Evolutionary conservation across 208 protist genomes (phyloP).

Genomic region (Acanthamoeba lenticulata): DNA sequence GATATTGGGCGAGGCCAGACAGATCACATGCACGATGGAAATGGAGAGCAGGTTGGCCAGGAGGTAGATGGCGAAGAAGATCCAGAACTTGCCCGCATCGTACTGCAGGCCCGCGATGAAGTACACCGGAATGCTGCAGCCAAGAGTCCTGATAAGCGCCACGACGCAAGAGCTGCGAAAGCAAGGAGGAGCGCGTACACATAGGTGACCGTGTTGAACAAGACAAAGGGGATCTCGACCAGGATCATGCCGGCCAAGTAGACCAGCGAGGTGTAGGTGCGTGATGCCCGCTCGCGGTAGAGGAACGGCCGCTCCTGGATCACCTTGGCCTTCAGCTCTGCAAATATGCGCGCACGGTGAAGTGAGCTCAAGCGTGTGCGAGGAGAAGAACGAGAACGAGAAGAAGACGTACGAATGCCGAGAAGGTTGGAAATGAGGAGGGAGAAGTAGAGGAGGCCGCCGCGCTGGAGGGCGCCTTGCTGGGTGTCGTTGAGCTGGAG

Average conservation of each 20-base stretch:
- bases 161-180: background rate
- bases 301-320: background rate
- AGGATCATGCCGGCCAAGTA: background rate
- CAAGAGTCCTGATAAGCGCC: background rate
- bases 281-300: background rate
- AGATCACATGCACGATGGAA: conserved; percentile 42
- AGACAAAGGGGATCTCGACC: conserved; percentile 2
- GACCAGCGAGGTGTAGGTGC: background rate
- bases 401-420: background rate
- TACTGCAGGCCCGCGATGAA: too few relatives aligned
- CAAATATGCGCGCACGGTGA: background rate
- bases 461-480: background rate
- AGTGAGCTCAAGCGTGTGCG: background rate
- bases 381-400: background rate
- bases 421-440: conserved; percentile 24
- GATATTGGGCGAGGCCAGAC: conserved; percentile 50
- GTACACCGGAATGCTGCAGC: conserved; percentile 24
- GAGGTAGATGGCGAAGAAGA: conserved; percentile 68
- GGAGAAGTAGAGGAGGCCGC: background rate
- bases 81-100: too few relatives aligned
- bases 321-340: conserved; percentile 36
- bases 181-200: background rate
- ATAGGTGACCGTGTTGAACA: conserved; percentile 33
- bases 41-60: conserved; percentile 65
- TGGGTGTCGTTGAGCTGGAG: background rate